phyloP scores from a whole-genome alignment of 768 basidiomycete species.

The Gloeopeniophorella convolvens region DNA sequence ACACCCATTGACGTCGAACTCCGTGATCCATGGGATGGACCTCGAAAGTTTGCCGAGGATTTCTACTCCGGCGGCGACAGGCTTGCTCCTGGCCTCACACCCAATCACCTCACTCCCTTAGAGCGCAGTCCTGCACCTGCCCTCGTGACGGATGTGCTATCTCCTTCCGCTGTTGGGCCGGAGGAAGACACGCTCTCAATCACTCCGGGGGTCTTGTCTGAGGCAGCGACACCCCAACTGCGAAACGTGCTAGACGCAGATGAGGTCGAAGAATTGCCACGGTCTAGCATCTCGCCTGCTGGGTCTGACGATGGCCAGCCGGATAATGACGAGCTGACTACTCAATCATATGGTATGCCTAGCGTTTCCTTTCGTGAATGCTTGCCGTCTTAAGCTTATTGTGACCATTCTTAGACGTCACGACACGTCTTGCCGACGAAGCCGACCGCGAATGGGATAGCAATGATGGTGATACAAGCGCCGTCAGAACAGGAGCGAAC shows the following conservation, averaged over 20 bases:
- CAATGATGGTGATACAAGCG: not conserved
- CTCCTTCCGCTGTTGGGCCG: not conserved
- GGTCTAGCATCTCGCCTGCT: not conserved
- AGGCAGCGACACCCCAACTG: not conserved
- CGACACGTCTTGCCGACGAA: not conserved
- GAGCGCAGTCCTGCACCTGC: slow-evolving; percentile 1
- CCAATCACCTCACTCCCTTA: slow-evolving; percentile 18
- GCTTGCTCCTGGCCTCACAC: slow-evolving; percentile 12
- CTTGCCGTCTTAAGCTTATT: too few species aligned
- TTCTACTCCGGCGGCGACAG: slow-evolving; percentile 40
- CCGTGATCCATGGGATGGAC: slow-evolving; percentile 36
- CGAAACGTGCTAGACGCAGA: not conserved
- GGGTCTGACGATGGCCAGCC: not conserved
- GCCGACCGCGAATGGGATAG: not conserved
- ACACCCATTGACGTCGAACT: slow-evolving; percentile 25
- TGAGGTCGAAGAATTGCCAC: not conserved
- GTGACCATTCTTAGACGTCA: too few species aligned
- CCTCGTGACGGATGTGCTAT: not conserved
- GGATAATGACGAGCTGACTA: not conserved
- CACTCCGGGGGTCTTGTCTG: slow-evolving; percentile 4
- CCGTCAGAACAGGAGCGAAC: not conserved
- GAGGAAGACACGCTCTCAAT: not conserved
- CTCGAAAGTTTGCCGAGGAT: slow-evolving; percentile 37
- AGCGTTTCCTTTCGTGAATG: too few species aligned
- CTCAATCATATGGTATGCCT: not conserved